A percentile compares a stretch with the other conserved stretches of the same genome.
phyloP scores from a whole-genome alignment of 257 asterid species.

The Plectranthus barbatus region DNA sequence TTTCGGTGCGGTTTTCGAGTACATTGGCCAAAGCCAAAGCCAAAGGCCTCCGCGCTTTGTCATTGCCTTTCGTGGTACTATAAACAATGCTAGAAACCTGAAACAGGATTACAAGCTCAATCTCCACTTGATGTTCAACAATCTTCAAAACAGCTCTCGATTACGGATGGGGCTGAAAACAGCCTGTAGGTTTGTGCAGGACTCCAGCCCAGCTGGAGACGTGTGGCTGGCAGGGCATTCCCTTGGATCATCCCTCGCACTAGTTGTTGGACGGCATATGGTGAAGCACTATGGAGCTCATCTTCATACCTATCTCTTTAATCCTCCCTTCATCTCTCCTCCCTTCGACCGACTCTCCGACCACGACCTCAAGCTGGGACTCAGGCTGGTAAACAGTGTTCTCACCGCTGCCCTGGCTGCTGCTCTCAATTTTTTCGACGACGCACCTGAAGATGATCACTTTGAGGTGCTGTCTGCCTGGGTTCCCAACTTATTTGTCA shows the following conservation, averaged over 20 bases:
- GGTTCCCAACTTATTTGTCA: conserved; percentile 60
- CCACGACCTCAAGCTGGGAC: conserved; percentile 42
- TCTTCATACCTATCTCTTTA: conserved; percentile 60
- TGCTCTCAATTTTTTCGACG: conserved; percentile 38
- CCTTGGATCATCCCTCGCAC: conserved; percentile 57
- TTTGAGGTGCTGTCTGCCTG: conserved; percentile 42
- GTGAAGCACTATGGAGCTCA: conserved; percentile 20
- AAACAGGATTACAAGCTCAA: conserved; percentile 53
- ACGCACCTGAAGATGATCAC: conserved; percentile 12
- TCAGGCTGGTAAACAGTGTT: conserved; percentile 42
- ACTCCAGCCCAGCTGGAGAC: conserved; percentile 23
- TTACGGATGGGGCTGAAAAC: conserved; percentile 30
- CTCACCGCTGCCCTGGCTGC: conserved; percentile 53
- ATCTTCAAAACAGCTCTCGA: conserved; percentile 41
- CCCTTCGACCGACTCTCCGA: conserved; percentile 40
- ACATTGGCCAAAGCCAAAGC: neutral
- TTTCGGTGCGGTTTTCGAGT: conserved; percentile 55
- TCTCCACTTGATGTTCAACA: conserved; percentile 33
- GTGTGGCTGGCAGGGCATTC: conserved; percentile 81
- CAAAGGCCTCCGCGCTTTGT: conserved; percentile 25
- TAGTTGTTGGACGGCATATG: conserved; percentile 49
- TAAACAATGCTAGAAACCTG: conserved; percentile 29
- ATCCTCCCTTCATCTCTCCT: conserved; percentile 64
- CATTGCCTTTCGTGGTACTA: conserved; percentile 62
- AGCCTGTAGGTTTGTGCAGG: conserved; percentile 4